phyloP scores from a whole-genome alignment of 495 filamentous ascomycete genomes.

The Penicillium coffeae region DNA sequence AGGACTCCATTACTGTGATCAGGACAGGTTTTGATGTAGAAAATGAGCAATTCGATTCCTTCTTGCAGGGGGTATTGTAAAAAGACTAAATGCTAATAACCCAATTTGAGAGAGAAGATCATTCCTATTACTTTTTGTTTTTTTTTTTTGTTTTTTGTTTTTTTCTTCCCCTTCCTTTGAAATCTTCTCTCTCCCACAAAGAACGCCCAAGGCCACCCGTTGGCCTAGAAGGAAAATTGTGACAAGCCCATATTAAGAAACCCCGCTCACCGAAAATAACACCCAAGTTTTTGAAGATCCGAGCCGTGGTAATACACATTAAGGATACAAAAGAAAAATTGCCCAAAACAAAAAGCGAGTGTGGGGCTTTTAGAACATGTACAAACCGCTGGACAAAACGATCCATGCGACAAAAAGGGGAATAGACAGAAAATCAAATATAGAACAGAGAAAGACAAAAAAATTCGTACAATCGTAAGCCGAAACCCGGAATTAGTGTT shows the following conservation, averaged over 20 bases:
- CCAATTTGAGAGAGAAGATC: not conserved
- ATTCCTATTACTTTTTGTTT: not conserved
- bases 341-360: conserved; percentile 16
- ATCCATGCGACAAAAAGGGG: conserved; percentile 11
- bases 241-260: conserved; percentile 10
- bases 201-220: not conserved
- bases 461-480: conserved; percentile 12
- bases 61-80: not conserved
- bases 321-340: conserved; percentile 32
- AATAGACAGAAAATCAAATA: conserved; percentile 14
- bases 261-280: conserved; percentile 13
- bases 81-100: not conserved
- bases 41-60: not conserved
- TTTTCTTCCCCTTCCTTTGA: not conserved
- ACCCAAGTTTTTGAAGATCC: conserved; percentile 21
- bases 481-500: conserved; percentile 1
- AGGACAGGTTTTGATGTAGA: not conserved
- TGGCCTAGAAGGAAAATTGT: conserved; percentile 1
- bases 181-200: not conserved
- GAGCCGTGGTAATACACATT: conserved; percentile 37
- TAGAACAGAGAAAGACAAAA: conserved; percentile 12
- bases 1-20: not conserved
- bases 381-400: conserved; percentile 19
- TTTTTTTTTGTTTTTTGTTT: not conserved
- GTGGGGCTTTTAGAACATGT: conserved; percentile 28